Evolutionary conservation across 1,284 basidiomycete species (phyloP).

Genomic region (Cryptococcus wingfieldii): DNA sequence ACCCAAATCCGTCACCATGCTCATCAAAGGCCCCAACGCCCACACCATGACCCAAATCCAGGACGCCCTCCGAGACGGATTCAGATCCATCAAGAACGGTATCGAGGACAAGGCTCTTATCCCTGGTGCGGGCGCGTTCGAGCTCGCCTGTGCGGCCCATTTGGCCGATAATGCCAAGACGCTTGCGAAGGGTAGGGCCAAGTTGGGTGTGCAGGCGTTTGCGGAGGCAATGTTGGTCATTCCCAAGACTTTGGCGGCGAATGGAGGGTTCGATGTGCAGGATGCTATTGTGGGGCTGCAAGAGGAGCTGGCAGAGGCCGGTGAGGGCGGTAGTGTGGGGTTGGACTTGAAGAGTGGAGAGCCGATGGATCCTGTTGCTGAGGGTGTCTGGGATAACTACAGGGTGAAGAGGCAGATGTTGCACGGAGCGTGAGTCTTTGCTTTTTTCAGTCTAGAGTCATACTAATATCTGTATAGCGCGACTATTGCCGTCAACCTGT

Average conservation of each 20-base stretch:
- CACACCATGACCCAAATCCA: constrained; percentile 96
- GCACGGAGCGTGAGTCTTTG: constrained; percentile 72
- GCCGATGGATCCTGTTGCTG: constrained; percentile 90
- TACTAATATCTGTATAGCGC: constrained; percentile 58
- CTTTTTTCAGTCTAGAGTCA: background rate
- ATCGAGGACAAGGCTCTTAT: constrained; percentile 85
- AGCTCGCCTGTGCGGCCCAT: constrained; percentile 86
- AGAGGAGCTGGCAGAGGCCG: constrained; percentile 80
- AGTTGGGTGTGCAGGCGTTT: constrained; percentile 96
- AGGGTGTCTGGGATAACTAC: constrained; percentile 99
- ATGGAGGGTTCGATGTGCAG: constrained; percentile 97
- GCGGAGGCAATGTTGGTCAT: constrained; percentile 92
- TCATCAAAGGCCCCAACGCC: constrained; percentile 93
- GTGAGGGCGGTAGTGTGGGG: constrained; percentile 84
- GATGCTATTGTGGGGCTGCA: constrained; percentile 89
- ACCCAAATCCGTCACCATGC: constrained; percentile 92
- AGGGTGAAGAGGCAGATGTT: constrained; percentile 98
- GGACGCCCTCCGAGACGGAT: constrained; percentile 92
- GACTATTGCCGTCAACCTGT: constrained; percentile 92
- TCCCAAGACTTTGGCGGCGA: constrained; percentile 93
- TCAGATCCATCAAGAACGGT: constrained; percentile 94
- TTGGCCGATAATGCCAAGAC: constrained; percentile 72
- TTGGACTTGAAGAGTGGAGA: constrained; percentile 91
- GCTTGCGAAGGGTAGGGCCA: constrained; percentile 87
- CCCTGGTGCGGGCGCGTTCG: constrained; percentile 96